Percentiles rank a stretch among this genome's conserved stretches.
These are phyloP conservation scores for Colletotrichum brevisporum DNA, from an alignment of 2,329 filamentous ascomycete genomes.

Conservation along the genomic window DNA sequence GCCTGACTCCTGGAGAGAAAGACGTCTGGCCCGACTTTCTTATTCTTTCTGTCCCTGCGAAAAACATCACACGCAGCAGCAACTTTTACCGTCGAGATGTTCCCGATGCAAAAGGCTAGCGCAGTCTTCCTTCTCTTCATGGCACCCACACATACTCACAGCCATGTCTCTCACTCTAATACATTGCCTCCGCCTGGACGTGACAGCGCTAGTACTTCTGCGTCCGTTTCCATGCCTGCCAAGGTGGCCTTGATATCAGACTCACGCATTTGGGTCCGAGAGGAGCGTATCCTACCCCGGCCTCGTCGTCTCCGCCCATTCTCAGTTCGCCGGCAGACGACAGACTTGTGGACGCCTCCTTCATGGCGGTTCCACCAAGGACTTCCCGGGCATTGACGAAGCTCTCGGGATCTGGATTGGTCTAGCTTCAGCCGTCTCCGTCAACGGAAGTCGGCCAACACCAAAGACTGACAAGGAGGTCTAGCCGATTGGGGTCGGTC, in stretches of 20 bases:
- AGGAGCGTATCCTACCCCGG: constrained; percentile 20
- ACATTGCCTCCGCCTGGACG: constrained; percentile 21
- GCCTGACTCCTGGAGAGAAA: too few species aligned
- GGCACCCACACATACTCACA: constrained; percentile 2
- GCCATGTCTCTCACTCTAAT: constrained; percentile 32
- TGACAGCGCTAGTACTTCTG: constrained; percentile 23
- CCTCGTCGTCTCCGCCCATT: constrained; percentile 17
- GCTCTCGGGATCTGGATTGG: constrained; percentile 17
- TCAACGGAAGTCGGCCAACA: constrained; percentile 21
- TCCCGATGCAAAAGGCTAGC: constrained; percentile 21
- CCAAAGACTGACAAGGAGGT: constrained; percentile 16
- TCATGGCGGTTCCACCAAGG: constrained; percentile 15
- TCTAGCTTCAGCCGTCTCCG: constrained; percentile 34
- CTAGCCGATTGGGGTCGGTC: constrained; percentile 10
- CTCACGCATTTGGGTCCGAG: constrained; percentile 16
- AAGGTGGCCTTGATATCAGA: constrained; percentile 26
- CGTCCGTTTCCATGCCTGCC: constrained; percentile 30
- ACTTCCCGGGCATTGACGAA: not conserved
- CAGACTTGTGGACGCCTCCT: constrained; percentile 16
- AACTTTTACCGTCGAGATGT: not conserved
- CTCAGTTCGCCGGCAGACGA: constrained; percentile 16
- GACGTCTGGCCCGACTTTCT: too few species aligned
- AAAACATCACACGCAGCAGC: too few species aligned
- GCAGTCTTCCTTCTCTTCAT: constrained; percentile 1
- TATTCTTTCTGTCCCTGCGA: too few species aligned